phyloP scores from a whole-genome alignment of 306 rosid genomes.

The Phaseolus lunatus region DNA sequence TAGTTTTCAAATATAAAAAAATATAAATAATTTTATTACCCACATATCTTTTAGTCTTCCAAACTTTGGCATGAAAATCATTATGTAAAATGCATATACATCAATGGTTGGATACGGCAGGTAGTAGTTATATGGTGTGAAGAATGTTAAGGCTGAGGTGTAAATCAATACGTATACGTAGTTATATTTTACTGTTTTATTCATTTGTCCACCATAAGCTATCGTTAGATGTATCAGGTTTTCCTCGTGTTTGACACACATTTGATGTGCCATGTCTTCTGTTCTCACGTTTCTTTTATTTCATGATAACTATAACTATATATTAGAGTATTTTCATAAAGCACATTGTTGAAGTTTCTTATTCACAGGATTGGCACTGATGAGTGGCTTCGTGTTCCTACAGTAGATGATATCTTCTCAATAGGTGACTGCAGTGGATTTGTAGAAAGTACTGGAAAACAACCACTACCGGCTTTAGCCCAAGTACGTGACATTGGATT shows the following conservation, averaged over 20 bases:
- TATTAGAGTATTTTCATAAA: neutral
- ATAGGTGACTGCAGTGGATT: conserved; percentile 96
- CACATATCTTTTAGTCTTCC: conserved; percentile 2
- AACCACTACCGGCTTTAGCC: conserved; percentile 89
- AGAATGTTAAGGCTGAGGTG: neutral
- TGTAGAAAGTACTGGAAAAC: conserved; percentile 90
- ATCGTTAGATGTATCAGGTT: conserved; percentile 5
- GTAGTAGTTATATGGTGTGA: neutral
- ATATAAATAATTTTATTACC: conserved; percentile 14
- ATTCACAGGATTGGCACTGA: conserved; percentile 87
- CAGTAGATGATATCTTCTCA: conserved; percentile 76
- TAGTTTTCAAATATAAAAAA: conserved; percentile 6
- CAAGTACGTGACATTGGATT: conserved; percentile 61
- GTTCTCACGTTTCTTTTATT: conserved; percentile 23
- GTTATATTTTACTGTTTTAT: conserved; percentile 1
- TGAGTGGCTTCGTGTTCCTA: conserved; percentile 89
- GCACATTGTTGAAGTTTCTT: conserved; percentile 3
- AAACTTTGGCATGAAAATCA: conserved; percentile 1
- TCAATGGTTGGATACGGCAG: conserved; percentile 1
- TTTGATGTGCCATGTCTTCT: neutral
- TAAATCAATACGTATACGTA: neutral
- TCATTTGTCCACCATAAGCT: neutral
- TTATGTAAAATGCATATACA: neutral
- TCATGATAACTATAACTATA: neutral
- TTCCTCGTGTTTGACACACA: neutral